These are phyloP conservation scores for Vitis labrusca DNA, from an alignment of 164 flowering plant genomes.

Conservation along the genomic window DNA sequence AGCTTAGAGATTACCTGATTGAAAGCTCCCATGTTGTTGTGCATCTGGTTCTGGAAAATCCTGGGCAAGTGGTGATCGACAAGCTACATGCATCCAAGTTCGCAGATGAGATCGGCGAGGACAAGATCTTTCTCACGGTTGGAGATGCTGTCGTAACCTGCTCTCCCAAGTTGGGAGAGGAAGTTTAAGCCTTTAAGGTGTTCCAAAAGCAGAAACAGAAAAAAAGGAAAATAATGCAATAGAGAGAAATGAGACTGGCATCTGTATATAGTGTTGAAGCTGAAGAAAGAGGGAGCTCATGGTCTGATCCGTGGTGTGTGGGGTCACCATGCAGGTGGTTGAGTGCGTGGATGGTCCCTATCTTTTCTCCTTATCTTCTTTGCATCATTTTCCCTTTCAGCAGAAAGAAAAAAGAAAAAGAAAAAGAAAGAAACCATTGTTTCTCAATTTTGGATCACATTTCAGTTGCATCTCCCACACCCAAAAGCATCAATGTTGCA, in stretches of 20 bases:
- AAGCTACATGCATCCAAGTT: slow-evolving; percentile 77
- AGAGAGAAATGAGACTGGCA: not conserved
- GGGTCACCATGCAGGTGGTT: not conserved
- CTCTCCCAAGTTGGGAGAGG: slow-evolving; percentile 47
- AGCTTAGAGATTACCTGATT: slow-evolving; percentile 9
- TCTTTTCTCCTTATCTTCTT: not conserved
- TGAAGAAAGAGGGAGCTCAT: not conserved
- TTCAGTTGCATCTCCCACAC: no score
- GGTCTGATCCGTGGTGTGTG: not conserved
- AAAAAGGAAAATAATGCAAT: not conserved
- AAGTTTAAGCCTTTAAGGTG: slow-evolving; percentile 24
- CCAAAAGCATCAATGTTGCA: no score
- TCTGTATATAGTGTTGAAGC: not conserved
- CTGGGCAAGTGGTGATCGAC: slow-evolving; percentile 78
- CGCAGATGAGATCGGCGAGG: slow-evolving; percentile 50
- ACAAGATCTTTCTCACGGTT: slow-evolving; percentile 81
- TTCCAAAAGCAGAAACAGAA: not conserved
- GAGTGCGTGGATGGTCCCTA: not conserved
- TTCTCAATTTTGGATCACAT: no score
- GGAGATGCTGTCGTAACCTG: slow-evolving; percentile 74
- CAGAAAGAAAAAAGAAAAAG: no score
- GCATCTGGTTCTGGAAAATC: slow-evolving; percentile 86
- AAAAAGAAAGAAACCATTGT: no score
- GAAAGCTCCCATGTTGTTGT: not conserved
- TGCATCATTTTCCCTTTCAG: not conserved